Evolutionary conservation across 2,329 filamentous ascomycete genomes (phyloP), one percentile per base, ranked within the genome.

Genomic region (Cordyceps sp.): DNA sequence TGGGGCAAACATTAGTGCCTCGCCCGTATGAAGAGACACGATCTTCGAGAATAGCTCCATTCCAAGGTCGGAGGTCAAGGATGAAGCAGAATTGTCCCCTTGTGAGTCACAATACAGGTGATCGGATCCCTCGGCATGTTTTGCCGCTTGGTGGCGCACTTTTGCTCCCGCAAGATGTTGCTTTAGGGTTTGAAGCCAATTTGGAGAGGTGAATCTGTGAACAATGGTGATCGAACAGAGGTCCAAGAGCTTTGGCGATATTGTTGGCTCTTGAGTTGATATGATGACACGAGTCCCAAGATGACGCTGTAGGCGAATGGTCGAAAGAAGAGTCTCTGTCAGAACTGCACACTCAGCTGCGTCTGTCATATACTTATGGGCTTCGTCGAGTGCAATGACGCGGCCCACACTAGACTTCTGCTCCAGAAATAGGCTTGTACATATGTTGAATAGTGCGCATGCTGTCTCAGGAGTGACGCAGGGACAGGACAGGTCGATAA

Each of bases 211-310:
- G 48, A 86, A 86, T 0, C 75, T 64, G 44, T 86, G 79, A 0
- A 85, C 71, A n/a, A 85, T 61, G 0, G 72, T 78, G n/a, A 80
- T 55, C 1, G 70, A 74, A 47, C 75, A 84, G 0, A 88, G 57
- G 33, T 83, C 78, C 0, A 88, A 61, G 0, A 90, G 61, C 13
- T 64, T 62, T 0, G 73, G 69, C 0, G 74, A 76, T 4, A 86
- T 62, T 0, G 77, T 82, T 0, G 80, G 81, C 43, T 88, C 81
- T 45, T 90, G 79, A 0, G 80, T 88, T 0, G 78, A 74, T 21
- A 88, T 74, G 26, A 88, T 47, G 5, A 85, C 60, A 1, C 80
- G 65, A 0, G 67, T 62, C 1, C 65, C 79, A 1, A 73, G 52
- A 45, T 88, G 81, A 0, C 79, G 71, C 49, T 88, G 79, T n/a